Conservation (phyloP, 768 basidiomycete genomes). For the Termitomyces sp. region DNA sequence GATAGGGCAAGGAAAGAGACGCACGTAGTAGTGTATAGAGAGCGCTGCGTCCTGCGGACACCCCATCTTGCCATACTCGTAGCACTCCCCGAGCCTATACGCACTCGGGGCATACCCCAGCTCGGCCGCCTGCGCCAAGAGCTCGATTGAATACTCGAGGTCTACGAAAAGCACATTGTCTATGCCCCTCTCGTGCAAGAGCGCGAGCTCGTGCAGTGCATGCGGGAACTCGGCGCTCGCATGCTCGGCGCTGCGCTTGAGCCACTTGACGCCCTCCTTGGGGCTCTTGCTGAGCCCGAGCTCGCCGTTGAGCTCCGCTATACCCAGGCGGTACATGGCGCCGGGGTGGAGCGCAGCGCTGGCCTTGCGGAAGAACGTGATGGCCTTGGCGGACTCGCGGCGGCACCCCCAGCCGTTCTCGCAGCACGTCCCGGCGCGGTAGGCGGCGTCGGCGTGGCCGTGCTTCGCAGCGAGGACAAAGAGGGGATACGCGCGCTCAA, state of each 20-base stretch:
- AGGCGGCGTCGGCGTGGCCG: conserved; percentile 91
- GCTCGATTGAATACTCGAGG: conserved; percentile 89
- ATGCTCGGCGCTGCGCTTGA: conserved; percentile 93
- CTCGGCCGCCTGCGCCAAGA: conserved; percentile 92
- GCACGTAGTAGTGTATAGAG: conserved; percentile 97
- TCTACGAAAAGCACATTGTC: conserved; percentile 98
- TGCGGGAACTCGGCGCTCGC: conserved; percentile 95
- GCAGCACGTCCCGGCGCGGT: conserved; percentile 94
- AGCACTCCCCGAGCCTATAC: conserved; percentile 93
- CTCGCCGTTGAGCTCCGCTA: conserved; percentile 94
- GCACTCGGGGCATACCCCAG: conserved; percentile 96
- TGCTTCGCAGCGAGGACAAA: conserved; percentile 97
- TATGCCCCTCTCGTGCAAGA: conserved; percentile 95
- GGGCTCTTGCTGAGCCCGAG: conserved; percentile 80
- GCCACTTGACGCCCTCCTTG: conserved; percentile 97
- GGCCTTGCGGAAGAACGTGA: conserved; percentile 92
- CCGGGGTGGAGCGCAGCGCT: conserved; percentile 88
- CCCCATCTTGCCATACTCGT: conserved; percentile 98
- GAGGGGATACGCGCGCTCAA: conserved; percentile 93
- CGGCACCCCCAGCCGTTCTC: conserved; percentile 99
- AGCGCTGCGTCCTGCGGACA: conserved; percentile 96
- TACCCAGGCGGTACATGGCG: conserved; percentile 94
- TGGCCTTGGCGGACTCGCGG: conserved; percentile 84
- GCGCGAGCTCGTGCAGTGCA: conserved; percentile 89
- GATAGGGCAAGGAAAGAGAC: conserved; percentile 24